phyloP scores from a whole-genome alignment of 208 protist genomes.

The Acanthamoeba healyi region DNA sequence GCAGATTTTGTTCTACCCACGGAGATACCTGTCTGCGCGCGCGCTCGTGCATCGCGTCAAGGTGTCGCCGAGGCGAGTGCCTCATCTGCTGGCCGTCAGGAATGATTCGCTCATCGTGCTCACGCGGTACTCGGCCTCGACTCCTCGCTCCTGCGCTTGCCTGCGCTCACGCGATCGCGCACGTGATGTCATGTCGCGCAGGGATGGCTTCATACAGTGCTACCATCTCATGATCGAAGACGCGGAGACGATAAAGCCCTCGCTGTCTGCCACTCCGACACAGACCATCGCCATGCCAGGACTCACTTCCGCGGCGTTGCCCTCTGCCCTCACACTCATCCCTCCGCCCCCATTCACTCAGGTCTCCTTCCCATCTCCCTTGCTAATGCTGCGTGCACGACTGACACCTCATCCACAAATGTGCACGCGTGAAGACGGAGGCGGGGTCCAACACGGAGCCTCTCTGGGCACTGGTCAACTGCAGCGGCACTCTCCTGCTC shows the following conservation, averaged over 20 bases:
- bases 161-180: no score
- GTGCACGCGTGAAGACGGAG: not conserved
- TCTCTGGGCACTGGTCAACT: conserved; percentile 18
- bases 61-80: not conserved
- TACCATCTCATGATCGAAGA: conserved; percentile 29
- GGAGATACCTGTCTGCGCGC: not conserved
- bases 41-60: conserved; percentile 19
- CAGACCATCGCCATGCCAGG: conserved; percentile 40
- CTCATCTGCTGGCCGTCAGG: not conserved
- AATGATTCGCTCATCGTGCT: conserved; percentile 28
- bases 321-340: not conserved
- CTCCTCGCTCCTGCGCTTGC: no score
- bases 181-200: no score
- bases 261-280: conserved; percentile 7
- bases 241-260: conserved; percentile 39
- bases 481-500: conserved; percentile 10
- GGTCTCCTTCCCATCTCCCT: not conserved
- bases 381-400: not conserved
- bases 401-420: not conserved
- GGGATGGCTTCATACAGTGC: conserved; percentile 1
- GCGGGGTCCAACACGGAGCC: not conserved
- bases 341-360: not conserved
- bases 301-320: not conserved
- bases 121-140: not conserved
- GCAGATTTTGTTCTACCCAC: conserved; percentile 61